These are phyloP conservation scores for Erysimum cheiranthoides DNA, from an alignment of 345 rosid species.

Conservation along the genomic window DNA sequence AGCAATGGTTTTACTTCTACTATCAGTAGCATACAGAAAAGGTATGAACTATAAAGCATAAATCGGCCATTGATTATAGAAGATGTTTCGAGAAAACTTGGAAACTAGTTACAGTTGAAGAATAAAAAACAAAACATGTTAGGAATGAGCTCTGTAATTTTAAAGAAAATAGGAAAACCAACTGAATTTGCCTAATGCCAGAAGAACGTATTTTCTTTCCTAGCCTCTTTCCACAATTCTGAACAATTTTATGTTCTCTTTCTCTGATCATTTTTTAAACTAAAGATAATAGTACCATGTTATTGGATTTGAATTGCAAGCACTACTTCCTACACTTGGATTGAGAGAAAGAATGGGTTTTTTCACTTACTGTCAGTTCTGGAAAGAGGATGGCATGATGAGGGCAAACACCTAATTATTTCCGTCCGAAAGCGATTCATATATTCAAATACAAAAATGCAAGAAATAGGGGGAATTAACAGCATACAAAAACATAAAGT, in stretches of 20 bases:
- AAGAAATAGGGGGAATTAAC: slow-evolving; percentile 15
- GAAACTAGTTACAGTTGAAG: not conserved
- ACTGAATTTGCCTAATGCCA: not conserved
- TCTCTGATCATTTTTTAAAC: not conserved
- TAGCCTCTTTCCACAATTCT: not conserved
- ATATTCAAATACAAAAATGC: slow-evolving; percentile 26
- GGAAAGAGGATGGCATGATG: slow-evolving; percentile 95
- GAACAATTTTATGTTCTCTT: slow-evolving; percentile 2
- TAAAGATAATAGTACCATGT: no score
- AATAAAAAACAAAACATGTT: not conserved
- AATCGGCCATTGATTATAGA: not conserved
- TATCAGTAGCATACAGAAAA: not conserved
- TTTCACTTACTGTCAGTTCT: slow-evolving; percentile 82
- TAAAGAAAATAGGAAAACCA: not conserved
- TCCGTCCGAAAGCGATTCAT: slow-evolving; percentile 50
- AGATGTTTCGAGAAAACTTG: not conserved
- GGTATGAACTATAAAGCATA: slow-evolving; percentile 1
- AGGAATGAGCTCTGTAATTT: not conserved
- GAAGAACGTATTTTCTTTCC: slow-evolving; percentile 12
- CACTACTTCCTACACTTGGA: no score
- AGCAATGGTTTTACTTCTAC: not conserved
- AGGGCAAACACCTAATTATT: slow-evolving; percentile 92
- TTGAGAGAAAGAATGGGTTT: slow-evolving; percentile 11
- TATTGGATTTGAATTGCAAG: no score
- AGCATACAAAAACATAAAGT: slow-evolving; percentile 16